phyloP scores from a whole-genome alignment of 2,329 filamentous ascomycete genomes.

The Fusarium stilboides region DNA sequence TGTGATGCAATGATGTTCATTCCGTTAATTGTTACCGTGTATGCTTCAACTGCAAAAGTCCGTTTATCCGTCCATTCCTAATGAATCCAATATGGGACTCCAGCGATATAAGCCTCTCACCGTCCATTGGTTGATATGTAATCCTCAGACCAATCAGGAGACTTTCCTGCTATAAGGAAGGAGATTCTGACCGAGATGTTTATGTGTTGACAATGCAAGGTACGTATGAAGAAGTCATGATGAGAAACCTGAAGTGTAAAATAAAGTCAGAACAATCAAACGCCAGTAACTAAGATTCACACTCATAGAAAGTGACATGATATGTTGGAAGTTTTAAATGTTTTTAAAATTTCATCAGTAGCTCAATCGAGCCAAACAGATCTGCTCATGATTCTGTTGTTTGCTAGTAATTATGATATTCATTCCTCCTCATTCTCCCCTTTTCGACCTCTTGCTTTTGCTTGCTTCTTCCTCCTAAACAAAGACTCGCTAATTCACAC shows the following conservation, averaged over 20 bases:
- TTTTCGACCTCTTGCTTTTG: conserved; percentile 21
- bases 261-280: neutral
- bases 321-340: conserved; percentile 10
- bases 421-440: conserved; percentile 10
- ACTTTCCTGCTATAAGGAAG: no score
- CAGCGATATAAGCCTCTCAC: no score
- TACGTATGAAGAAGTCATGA: neutral
- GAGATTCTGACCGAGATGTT: no score
- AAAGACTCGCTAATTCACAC: neutral
- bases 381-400: conserved; percentile 3
- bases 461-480: neutral
- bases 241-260: neutral
- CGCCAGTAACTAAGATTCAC: neutral
- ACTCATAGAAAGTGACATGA: neutral
- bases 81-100: no score
- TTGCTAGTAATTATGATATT: conserved; percentile 37
- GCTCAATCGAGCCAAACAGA: conserved; percentile 13
- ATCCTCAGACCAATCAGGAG: no score
- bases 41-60: neutral
- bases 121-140: no score
- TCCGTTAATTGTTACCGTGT: conserved; percentile 3
- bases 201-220: no score
- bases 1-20: conserved; percentile 24
- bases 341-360: conserved; percentile 31
- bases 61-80: neutral